phyloP scores from a whole-genome alignment of 192 early-diverging fungal genomes.

The Podila horticola region DNA sequence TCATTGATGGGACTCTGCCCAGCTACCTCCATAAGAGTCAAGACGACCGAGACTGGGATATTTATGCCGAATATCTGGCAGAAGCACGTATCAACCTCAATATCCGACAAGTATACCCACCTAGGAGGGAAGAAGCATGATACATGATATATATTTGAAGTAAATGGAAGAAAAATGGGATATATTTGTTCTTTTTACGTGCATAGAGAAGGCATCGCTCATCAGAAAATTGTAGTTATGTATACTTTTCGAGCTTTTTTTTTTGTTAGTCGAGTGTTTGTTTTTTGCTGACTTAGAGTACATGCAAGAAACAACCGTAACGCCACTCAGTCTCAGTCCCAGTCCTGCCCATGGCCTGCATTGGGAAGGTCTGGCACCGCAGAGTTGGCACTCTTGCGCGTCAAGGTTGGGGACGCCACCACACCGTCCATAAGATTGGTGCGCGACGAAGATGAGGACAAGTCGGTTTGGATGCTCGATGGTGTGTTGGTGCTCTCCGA shows the following conservation, averaged over 20 bases:
- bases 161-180: no score
- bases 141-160: no score
- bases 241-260: no score
- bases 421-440: no score
- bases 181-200: no score
- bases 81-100: constrained; percentile 90
- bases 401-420: no score
- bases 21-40: constrained; percentile 60
- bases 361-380: not conserved
- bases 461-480: not conserved
- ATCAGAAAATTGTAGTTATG: no score
- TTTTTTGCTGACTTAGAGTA: no score
- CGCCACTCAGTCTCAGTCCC: not conserved
- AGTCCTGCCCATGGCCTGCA: constrained; percentile 1
- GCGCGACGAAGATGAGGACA: no score
- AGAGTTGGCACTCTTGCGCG: not conserved
- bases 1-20: constrained; percentile 80
- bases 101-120: constrained; percentile 81
- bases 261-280: no score
- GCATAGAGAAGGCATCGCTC: no score
- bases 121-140: not conserved
- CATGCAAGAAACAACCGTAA: no score
- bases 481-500: not conserved
- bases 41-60: constrained; percentile 67
- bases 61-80: constrained; percentile 75